phyloP scores from a whole-genome alignment of 208 protist genomes.

The Trypanosoma grayi region DNA sequence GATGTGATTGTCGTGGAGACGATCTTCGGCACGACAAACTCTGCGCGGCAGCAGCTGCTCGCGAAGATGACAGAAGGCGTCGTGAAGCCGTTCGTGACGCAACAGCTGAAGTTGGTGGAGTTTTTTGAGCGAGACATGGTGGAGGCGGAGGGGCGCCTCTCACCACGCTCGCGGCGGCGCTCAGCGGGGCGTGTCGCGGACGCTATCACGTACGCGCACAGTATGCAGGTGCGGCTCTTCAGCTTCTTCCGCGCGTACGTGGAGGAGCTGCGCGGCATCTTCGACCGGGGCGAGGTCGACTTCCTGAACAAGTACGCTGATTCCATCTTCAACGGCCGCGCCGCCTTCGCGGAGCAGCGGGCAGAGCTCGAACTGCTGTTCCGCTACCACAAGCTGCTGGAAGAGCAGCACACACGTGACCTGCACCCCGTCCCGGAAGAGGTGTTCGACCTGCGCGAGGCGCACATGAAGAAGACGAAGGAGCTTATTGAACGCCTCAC shows the following conservation, averaged over 20 bases:
- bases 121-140: slow-evolving; percentile 48
- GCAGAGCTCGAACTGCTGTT: slow-evolving; percentile 62
- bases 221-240: slow-evolving; percentile 60
- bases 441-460: slow-evolving; percentile 75
- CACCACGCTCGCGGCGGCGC: slow-evolving; percentile 62
- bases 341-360: slow-evolving; percentile 34
- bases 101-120: slow-evolving; percentile 81
- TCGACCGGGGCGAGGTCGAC: slow-evolving; percentile 53
- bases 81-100: slow-evolving; percentile 69
- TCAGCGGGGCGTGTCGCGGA: slow-evolving; percentile 56
- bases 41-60: slow-evolving; percentile 78
- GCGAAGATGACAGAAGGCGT: slow-evolving; percentile 71
- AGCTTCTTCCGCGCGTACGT: slow-evolving; percentile 66
- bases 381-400: slow-evolving; percentile 67
- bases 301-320: slow-evolving; percentile 62
- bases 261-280: slow-evolving; percentile 48
- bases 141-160: slow-evolving; percentile 53
- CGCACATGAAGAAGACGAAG: slow-evolving; percentile 81
- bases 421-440: slow-evolving; percentile 68
- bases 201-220: slow-evolving; percentile 75
- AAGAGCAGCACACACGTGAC: slow-evolving; percentile 77
- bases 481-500: slow-evolving; percentile 58
- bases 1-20: slow-evolving; percentile 82
- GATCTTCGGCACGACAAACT: slow-evolving; percentile 74
- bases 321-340: slow-evolving; percentile 56